Conservation (phyloP, 176 grass and related monocot species). For the Triticum urartu region DNA sequence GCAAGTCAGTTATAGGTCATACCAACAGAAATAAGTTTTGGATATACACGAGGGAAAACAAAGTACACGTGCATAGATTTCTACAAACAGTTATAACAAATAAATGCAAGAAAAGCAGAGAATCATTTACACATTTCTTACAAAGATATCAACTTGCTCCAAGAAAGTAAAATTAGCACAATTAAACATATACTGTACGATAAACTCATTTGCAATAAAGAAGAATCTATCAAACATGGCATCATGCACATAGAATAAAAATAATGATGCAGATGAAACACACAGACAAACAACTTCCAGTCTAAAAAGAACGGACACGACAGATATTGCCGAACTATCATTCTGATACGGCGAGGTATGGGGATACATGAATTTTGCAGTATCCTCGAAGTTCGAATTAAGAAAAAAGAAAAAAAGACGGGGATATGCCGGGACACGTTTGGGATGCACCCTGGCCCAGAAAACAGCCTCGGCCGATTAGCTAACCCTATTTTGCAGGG, state of each 20-base stretch:
- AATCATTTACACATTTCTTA: neutral
- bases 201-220: neutral
- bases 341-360: too few species aligned
- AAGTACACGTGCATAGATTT: neutral
- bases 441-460: too few species aligned
- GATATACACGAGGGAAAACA: neutral
- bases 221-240: neutral
- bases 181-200: neutral
- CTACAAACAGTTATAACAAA: neutral
- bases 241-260: neutral
- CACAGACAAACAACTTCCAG: neutral
- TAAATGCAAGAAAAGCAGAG: neutral
- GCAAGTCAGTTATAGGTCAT: neutral
- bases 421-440: too few species aligned
- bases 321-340: too few species aligned
- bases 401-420: too few species aligned
- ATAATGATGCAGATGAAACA: conserved; percentile 1
- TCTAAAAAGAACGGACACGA: too few species aligned
- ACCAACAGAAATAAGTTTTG: neutral
- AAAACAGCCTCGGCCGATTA: too few species aligned
- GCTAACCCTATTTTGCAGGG: too few species aligned
- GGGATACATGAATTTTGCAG: too few species aligned
- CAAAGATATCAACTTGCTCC: neutral
- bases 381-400: too few species aligned
- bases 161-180: neutral